Base-by-base conservation (phyloP, 257 asterid species). In the Henckelia pumila region DNA sequence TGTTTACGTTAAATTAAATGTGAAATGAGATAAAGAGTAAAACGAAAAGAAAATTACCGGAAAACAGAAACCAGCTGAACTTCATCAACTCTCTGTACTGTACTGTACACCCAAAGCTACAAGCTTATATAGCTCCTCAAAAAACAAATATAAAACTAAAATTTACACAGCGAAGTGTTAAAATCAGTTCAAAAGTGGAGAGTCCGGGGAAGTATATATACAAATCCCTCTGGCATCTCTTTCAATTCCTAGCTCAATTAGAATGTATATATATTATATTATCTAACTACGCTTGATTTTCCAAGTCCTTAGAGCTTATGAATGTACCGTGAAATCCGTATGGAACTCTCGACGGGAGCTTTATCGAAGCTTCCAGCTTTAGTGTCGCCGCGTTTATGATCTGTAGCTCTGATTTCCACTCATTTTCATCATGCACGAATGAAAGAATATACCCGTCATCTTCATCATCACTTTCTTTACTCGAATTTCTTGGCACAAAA, bases 271-370 rank as follows among this genome's bases (percentile, higher is more conserved):
- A n/a, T n/a, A n/a, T n/a, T n/a, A n/a, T n/a, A n/a, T n/a, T n/a
- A n/a, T 26, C 29, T 26, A 3, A 33, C 44, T 37, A 37, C 49
- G 44, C 75, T 68, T 79, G 83, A 68, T 65, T 72, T 69, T 72
- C 73, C 57, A 81, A 29, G 58, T 78, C 83, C 1, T 70, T 62
- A 1, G 81, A 61, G 52, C 78, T 78, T 5, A 81, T 53, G 64
- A 81, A 81, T 16, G 83, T 81, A 0, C 86, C 86, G 56, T 81
- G 86, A 52, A 81, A 81, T 5, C 86, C 86, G 32, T 78, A 81
- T 0, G 86, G 86, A 1, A 81, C 83, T 29, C 86, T 76, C 9
- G 81, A 61, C 30, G 83, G 83, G 17, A 81, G 73, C 40, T 75
- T 59, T 1, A 81, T 75, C 0, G 49, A 20, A 2, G 81, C 81